These are phyloP conservation scores for Amorphotheca resinae DNA, from an alignment of 495 filamentous ascomycete genomes.

Conservation along the genomic window DNA sequence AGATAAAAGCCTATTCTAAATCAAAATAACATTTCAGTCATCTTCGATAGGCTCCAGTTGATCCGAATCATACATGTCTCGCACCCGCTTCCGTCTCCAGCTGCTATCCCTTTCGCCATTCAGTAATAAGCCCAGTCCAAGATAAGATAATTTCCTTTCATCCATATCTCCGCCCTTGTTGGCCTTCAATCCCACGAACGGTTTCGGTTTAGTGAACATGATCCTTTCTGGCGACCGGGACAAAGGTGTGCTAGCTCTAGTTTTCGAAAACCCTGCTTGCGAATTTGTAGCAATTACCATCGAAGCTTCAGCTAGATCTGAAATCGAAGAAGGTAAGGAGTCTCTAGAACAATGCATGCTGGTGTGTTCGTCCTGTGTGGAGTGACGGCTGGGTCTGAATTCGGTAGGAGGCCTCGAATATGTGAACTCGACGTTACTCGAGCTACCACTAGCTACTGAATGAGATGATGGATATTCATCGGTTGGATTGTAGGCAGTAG, in stretches of 20 bases:
- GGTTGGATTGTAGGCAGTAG: too few species aligned
- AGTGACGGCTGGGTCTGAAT: too few species aligned
- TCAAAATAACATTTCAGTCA: too few species aligned
- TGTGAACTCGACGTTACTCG: too few species aligned
- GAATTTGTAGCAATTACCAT: background rate
- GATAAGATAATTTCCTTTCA: too few species aligned
- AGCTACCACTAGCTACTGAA: too few species aligned
- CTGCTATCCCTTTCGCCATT: background rate
- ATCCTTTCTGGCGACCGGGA: background rate
- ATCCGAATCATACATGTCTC: slow-evolving; percentile 1
- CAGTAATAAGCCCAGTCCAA: too few species aligned
- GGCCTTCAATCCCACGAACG: background rate
- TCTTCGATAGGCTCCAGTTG: slow-evolving; percentile 8
- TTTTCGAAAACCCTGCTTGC: background rate
- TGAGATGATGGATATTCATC: too few species aligned
- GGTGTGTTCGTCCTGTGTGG: background rate
- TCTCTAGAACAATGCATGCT: background rate
- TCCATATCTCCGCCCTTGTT: too few species aligned
- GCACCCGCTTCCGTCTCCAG: background rate
- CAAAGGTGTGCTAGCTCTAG: background rate
- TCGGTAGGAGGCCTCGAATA: too few species aligned
- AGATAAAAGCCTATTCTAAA: too few species aligned
- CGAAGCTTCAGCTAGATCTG: background rate
- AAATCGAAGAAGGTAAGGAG: background rate
- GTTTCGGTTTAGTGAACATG: slow-evolving; percentile 8